phyloP scores from a whole-genome alignment of 1,139 yeast species.

The Lodderomyces orthopsilosis region DNA sequence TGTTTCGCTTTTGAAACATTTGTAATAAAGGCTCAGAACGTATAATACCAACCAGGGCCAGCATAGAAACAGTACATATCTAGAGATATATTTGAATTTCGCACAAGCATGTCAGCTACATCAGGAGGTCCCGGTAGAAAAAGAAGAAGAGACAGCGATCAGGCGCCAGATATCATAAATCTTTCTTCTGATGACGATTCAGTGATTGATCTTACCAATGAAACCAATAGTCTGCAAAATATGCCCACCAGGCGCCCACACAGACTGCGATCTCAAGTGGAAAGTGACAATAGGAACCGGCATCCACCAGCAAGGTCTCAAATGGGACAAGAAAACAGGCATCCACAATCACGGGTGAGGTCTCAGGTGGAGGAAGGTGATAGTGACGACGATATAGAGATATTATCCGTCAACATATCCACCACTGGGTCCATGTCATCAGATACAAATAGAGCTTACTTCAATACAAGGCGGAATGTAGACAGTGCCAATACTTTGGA shows the following conservation, averaged over 20 bases:
- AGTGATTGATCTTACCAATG: neutral
- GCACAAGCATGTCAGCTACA: neutral
- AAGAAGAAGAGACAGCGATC: neutral
- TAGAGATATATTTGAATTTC: neutral
- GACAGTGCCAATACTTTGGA: neutral
- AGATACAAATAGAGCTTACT: constrained; percentile 7
- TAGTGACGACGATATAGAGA: constrained; percentile 18
- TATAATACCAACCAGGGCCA: too few relatives aligned
- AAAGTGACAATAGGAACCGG: too few relatives aligned
- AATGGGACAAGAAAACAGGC: neutral
- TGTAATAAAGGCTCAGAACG: neutral
- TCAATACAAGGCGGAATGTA: neutral
- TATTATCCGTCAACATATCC: constrained; percentile 13
- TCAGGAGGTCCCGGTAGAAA: neutral
- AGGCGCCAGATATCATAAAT: neutral
- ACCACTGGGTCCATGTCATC: constrained; percentile 8
- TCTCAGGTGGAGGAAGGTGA: constrained; percentile 7
- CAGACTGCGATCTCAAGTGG: too few relatives aligned
- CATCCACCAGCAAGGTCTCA: neutral
- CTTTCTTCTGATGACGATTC: neutral
- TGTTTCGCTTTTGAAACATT: neutral
- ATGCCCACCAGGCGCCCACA: neutral
- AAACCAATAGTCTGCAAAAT: neutral
- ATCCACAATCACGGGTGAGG: neutral
- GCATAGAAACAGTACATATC: too few relatives aligned